Base-by-base conservation (phyloP, 2,329 filamentous ascomycete species). In the Aspergillus persii region DNA sequence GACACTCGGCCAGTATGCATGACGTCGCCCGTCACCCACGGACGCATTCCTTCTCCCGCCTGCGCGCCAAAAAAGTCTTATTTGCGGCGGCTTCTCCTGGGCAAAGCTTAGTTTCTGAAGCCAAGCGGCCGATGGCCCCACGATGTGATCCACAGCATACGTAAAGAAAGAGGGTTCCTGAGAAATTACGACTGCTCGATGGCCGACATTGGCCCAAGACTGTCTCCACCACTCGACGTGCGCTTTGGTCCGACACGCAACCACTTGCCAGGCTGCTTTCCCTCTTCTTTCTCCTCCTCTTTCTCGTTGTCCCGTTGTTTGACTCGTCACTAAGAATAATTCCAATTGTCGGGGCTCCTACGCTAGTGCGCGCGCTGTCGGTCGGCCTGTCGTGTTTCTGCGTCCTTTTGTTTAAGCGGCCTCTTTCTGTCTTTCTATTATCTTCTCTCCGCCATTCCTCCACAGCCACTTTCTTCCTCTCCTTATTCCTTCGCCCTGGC, bases 71-170 rank as follows among this genome's bases (percentile, higher is more conserved):
- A 47, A 47, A 47, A 47, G 44, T 47, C 44, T 47, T 47, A 27
- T 27, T 47, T 47, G 6, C 18, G 27, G 54, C n/a, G 23, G 47
- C 33, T 33, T 15, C 47, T 36, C 29, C 47, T 50, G 31, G 54
- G 47, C 33, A 56, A 56, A 56, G 54, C 54, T 56, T 56, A 48
- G 54, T 39, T 27, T 26, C 46, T 12, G 33, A 29, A 57, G 44
- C 41, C 55, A 52, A 57, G 50, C n/a, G 27, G 50, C 29, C 52
- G 8, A 27, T 53, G 50, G 53, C 53, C 47, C 31, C 54, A 29
- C 49, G 36, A 41, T 41, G 23, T 12, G 56, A 53, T 50, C 56
- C 56, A 58, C 56, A 41, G 56, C 49, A 58, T 52, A 58, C 56
- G 56, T 54, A 58, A 47, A 47, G 44, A 23, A 9, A 23, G 44